Percentiles rank a stretch among this genome's conserved stretches.
These are phyloP conservation scores for Acanthamoeba rhysodes DNA, from an alignment of 208 protist genomes.

Conservation along the genomic window DNA sequence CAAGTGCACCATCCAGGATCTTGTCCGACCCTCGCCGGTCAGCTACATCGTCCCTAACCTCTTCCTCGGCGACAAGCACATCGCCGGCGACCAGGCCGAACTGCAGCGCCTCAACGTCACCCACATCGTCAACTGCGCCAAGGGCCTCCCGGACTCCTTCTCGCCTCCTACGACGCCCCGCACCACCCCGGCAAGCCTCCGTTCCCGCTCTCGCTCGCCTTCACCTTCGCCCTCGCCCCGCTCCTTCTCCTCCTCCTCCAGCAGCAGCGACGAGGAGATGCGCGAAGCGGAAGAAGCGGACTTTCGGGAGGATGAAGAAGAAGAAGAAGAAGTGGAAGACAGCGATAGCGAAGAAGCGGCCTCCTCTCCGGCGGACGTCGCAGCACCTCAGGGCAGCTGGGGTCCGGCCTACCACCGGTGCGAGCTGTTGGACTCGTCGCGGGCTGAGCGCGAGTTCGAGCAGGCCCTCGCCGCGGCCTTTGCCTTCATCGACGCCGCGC, in stretches of 20 bases:
- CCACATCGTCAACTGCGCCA: slow-evolving; percentile 52
- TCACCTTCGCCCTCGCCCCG: neutral
- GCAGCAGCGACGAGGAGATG: slow-evolving; percentile 52
- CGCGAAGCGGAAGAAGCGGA: neutral
- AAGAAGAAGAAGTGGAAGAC: neutral
- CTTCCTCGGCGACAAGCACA: slow-evolving; percentile 50
- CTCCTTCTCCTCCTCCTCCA: neutral
- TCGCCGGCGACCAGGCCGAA: neutral
- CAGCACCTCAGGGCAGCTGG: neutral
- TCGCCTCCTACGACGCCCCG: neutral
- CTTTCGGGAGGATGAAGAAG: neutral
- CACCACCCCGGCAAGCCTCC: neutral
- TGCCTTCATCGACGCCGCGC: slow-evolving; percentile 43
- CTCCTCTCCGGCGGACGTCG: too few relatives aligned
- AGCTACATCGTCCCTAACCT: slow-evolving; percentile 67
- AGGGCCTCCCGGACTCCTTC: neutral
- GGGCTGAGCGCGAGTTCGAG: neutral
- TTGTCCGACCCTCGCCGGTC: slow-evolving; percentile 42
- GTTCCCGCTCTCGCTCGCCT: neutral
- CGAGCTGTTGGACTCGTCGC: slow-evolving; percentile 54
- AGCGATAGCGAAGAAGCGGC: neutral
- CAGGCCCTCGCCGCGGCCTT: neutral
- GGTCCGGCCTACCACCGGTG: slow-evolving; percentile 27
- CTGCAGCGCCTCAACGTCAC: slow-evolving; percentile 47
- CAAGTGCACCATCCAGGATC: slow-evolving; percentile 59